Evolutionary conservation across 2,329 filamentous ascomycete species (phyloP), one percentile per base, ranked within the genome.

Genomic region (Paecilomyces dactylethromorphus): DNA sequence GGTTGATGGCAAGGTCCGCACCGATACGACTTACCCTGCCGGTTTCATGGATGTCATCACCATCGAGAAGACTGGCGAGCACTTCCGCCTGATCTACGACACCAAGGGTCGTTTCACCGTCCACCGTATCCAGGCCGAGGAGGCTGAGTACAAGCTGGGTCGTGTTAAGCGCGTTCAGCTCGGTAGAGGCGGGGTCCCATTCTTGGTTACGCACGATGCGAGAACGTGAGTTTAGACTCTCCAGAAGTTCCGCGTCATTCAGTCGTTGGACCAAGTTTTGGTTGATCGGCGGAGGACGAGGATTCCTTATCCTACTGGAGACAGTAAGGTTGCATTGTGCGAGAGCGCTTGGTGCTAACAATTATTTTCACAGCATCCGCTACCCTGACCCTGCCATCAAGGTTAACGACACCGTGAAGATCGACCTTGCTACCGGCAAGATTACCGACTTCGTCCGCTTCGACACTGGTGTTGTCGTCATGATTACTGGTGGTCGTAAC

Each of bases 201-300:
- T 96, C 92, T 97, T 97, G 92, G 94, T 99, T 91, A 99, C 94
- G 92, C 94, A 99, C 91, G 94, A 99, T 94, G 94, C 94, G 84
- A 90, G 94, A 92, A 99, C 94, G 93, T 99, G 86, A 96, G 93
- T 97, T 89, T 68, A 68, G 66, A 64, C 73, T 70, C 70, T 72
- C 86, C 64, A 66, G 62, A 71, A 76, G 73, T 89, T 83, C 87
- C 83, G 90, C 89, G 91, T 97, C 92, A 94, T 92, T 97, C 93
- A 97, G 93, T 88, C 93, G 93, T 97, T 97, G 93, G 91, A 93
- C 91, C 91, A 95, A 94, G 90, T 85, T 96, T 94, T 96, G 92
- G 92, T 82, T 81, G 81, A 84, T 76, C 74, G 70, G 71, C 70
- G 70, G 72, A 74, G 71, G 72, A 75, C 69, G 66, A 68, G 58